These are phyloP conservation scores for Dactylellina parvicollis DNA, from an alignment of 2,329 filamentous ascomycete genomes.

Conservation along the genomic window DNA sequence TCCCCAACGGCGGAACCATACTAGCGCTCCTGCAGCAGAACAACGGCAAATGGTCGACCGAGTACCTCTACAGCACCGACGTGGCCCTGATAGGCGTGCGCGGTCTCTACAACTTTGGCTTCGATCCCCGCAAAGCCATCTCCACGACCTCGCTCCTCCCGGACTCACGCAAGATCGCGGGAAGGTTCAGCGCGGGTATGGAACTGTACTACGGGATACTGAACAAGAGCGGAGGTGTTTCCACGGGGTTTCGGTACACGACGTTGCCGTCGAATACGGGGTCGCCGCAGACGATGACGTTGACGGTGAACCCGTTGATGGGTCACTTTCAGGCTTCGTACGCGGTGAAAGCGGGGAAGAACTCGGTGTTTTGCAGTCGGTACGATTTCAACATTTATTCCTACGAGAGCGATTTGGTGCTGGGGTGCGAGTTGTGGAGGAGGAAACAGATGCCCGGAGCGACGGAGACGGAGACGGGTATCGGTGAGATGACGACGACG, in stretches of 20 bases:
- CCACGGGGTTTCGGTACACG: conserved; percentile 86
- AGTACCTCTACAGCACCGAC: conserved; percentile 91
- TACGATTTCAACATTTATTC: conserved; percentile 99
- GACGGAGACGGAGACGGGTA: conserved; percentile 33
- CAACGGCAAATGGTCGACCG: conserved; percentile 83
- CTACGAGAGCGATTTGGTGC: conserved; percentile 92
- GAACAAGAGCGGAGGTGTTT: conserved; percentile 93
- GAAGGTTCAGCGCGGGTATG: conserved; percentile 86
- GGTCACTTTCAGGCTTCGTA: conserved; percentile 92
- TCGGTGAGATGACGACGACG: too few relatives aligned
- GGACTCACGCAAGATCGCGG: conserved; percentile 71
- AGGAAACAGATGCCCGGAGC: conserved; percentile 64
- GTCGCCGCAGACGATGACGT: conserved; percentile 90
- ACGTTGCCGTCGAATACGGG: conserved; percentile 82
- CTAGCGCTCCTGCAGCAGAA: conserved; percentile 79
- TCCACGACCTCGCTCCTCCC: conserved; percentile 60
- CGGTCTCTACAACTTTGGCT: conserved; percentile 93
- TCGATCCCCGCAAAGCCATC: conserved; percentile 67
- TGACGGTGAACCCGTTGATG: conserved; percentile 93
- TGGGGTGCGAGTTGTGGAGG: conserved; percentile 93
- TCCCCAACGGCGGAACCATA: conserved; percentile 77
- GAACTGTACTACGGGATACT: conserved; percentile 95
- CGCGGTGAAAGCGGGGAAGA: conserved; percentile 83
- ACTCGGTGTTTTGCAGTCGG: conserved; percentile 84
- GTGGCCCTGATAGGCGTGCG: conserved; percentile 86